These are phyloP conservation scores for Trichophyton mentagrophytes DNA, from an alignment of 2,329 filamentous ascomycete species.

Conservation along the genomic window DNA sequence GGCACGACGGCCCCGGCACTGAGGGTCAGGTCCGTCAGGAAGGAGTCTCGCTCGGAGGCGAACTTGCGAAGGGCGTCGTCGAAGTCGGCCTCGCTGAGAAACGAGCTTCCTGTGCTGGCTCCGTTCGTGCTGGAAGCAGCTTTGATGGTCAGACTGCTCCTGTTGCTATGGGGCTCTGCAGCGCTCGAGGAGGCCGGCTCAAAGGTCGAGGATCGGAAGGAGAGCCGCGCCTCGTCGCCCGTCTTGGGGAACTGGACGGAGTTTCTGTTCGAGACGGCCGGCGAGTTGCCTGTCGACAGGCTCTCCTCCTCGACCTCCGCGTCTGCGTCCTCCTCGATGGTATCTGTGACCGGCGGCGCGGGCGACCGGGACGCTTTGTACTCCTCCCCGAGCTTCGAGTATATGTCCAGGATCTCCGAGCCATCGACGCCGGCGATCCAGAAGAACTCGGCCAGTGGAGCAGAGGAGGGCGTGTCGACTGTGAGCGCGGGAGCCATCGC, in stretches of 20 bases:
- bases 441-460: constrained; percentile 53
- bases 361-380: constrained; percentile 27
- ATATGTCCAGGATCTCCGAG: constrained; percentile 34
- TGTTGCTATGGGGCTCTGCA: constrained; percentile 45
- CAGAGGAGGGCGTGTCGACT: constrained; percentile 31
- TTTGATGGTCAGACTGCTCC: constrained; percentile 53
- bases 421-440: constrained; percentile 46
- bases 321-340: constrained; percentile 48
- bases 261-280: constrained; percentile 29
- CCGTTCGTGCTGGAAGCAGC: constrained; percentile 24
- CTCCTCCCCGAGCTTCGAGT: constrained; percentile 30
- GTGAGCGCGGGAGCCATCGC: constrained; percentile 23
- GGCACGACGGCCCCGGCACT: constrained; percentile 57
- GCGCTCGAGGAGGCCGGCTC: constrained; percentile 15
- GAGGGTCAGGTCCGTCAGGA: constrained; percentile 83
- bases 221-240: constrained; percentile 28
- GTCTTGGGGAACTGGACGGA: constrained; percentile 29
- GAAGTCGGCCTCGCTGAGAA: constrained; percentile 69
- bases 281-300: constrained; percentile 25
- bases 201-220: constrained; percentile 39
- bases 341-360: constrained; percentile 37
- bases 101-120: constrained; percentile 16
- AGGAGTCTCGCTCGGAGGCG: constrained; percentile 84
- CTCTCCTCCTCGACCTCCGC: constrained; percentile 38
- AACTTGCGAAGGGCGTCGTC: constrained; percentile 89